Percentiles rank a stretch among this genome's conserved stretches.
These are phyloP conservation scores for Hibiscus trionum DNA, from an alignment of 345 rosid genomes.

Conservation along the genomic window DNA sequence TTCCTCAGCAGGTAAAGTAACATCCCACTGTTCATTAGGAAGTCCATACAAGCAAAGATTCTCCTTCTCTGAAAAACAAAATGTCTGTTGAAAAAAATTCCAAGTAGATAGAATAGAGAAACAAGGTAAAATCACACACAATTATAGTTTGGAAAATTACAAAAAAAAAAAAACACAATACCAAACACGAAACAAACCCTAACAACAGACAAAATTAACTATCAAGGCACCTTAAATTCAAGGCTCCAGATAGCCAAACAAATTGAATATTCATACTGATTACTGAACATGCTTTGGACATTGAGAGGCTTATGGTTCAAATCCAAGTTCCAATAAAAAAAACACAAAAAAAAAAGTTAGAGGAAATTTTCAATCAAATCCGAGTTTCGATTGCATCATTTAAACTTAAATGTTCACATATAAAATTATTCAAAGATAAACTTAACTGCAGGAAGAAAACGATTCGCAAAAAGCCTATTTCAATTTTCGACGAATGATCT, in stretches of 20 bases:
- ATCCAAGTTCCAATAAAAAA: neutral
- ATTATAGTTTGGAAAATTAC: neutral
- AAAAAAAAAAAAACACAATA: neutral
- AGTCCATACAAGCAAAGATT: slow-evolving; percentile 79
- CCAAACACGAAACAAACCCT: neutral
- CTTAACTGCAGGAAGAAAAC: too few relatives aligned
- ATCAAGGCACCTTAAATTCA: too few relatives aligned
- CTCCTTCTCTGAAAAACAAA: slow-evolving; percentile 53
- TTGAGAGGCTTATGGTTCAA: neutral
- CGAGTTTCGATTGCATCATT: neutral
- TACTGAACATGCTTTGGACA: neutral
- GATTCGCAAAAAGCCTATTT: neutral
- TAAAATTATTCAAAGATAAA: neutral
- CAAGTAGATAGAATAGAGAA: neutral
- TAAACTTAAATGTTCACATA: neutral
- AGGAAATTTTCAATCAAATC: neutral
- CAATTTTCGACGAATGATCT: neutral
- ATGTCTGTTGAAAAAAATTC: neutral
- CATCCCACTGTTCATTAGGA: slow-evolving; percentile 78
- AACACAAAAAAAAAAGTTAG: neutral
- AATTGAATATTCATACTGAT: too few relatives aligned
- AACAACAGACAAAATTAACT: neutral
- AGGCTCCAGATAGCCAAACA: too few relatives aligned
- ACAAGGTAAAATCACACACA: neutral
- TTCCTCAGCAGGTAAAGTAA: slow-evolving; percentile 80